Evolutionary conservation across 805 yeast genomes (phyloP), one percentile per base, ranked within the genome.

Genomic region (Wickerhamiella domercqiae): DNA sequence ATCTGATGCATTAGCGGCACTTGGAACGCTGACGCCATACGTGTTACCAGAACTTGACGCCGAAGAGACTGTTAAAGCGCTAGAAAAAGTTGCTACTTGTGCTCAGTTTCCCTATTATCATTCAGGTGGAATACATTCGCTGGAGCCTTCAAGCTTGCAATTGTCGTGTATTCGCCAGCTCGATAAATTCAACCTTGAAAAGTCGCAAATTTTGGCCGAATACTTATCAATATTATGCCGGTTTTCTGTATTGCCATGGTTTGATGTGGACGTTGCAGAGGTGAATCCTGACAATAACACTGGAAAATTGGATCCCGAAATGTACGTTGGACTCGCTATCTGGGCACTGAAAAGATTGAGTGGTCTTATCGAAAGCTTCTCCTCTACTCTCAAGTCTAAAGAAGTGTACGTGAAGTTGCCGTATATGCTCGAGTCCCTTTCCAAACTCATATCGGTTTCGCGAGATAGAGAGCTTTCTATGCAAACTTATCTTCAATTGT

Each of bases 61-160:
- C 13, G 9, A 9, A 9, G 21, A 40, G 19, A 18, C 17, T 1
- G 13, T 16, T 1, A 14, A 17, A 13, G 46, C 49, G 0, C n/a
- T 47, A 1, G 14, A 29, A 3, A 28, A 42, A 1, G 21, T 50
- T 14, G 13, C 39, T 2, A 24, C 35, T 7, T 45, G 50, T 17
- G 48, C 51, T 1, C 17, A 24, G 31, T 48, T 45, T 29, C 48
- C 45, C 2, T 39, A 38, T 22, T 41, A 45, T 24, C 19, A 29
- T 4, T 28, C 36, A 2, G 34, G 40, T 14, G 25, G 33, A 30
- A 59, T 3, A 94, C 83, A 51, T 59, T 63, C 29, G 49, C 56
- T 15, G 11, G 69, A 67, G 18, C 71, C 74, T 37, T 70, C 95
- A 0, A 63, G 66, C 7, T 57, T 87, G 31, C 97, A 86, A 50